Evolutionary conservation across 2,329 filamentous ascomycete species (phyloP).

Genomic region (Aspergillus sp.): DNA sequence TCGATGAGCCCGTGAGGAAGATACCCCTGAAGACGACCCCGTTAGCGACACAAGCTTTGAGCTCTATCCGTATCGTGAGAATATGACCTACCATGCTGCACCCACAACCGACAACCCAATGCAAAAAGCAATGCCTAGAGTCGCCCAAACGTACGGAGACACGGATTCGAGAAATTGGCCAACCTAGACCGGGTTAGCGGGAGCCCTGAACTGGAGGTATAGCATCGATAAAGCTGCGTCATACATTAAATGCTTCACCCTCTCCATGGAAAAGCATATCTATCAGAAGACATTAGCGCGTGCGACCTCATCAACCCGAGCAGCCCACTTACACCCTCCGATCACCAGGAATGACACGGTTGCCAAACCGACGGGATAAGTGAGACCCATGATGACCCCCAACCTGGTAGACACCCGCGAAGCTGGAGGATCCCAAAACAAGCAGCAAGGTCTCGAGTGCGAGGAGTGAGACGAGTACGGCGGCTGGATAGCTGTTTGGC

Average conservation of each 20-base stretch:
- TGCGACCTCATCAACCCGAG: background rate
- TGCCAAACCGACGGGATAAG: constrained; percentile 68
- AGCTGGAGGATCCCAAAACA: constrained; percentile 22
- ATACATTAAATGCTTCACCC: constrained; percentile 92
- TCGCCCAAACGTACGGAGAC: constrained; percentile 92
- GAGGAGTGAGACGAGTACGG: constrained; percentile 15
- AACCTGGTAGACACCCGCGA: constrained; percentile 16
- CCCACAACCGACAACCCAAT: constrained; percentile 95
- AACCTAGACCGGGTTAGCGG: constrained; percentile 55
- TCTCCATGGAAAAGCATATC: constrained; percentile 98
- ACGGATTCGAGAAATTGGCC: constrained; percentile 92
- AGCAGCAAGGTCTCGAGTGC: constrained; percentile 18
- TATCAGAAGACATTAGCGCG: constrained; percentile 42
- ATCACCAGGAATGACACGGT: constrained; percentile 69
- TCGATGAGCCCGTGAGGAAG: constrained; percentile 96
- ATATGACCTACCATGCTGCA: constrained; percentile 76
- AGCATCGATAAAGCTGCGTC: constrained; percentile 28
- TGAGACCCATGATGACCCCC: constrained; percentile 64
- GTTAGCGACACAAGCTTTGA: background rate
- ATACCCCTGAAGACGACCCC: constrained; percentile 71
- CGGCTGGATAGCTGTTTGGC: constrained; percentile 1
- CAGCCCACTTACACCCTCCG: constrained; percentile 68
- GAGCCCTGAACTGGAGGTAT: constrained; percentile 1
- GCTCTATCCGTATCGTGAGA: background rate
- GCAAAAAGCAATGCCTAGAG: constrained; percentile 85